Conservation (phyloP, 495 filamentous ascomycete species). For the Letharia columbiana region DNA sequence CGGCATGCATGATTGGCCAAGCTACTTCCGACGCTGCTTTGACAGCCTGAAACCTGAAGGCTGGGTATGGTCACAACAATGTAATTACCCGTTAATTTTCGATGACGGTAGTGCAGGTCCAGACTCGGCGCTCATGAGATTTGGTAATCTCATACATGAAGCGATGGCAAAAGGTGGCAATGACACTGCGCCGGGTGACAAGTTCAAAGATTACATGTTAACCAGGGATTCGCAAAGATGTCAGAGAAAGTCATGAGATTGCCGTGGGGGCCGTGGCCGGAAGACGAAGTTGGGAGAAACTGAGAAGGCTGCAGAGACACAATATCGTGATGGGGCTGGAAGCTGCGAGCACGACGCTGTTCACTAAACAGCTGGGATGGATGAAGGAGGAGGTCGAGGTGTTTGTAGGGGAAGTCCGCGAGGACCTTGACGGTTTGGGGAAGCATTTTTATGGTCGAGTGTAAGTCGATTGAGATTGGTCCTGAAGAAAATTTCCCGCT, state of each 20-base stretch:
- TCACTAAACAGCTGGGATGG: neutral
- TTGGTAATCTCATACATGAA: neutral
- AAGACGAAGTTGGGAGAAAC: neutral
- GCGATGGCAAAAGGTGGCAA: neutral
- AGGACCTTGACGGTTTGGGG: neutral
- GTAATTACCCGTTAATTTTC: neutral
- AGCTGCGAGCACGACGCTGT: neutral
- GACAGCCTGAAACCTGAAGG: neutral
- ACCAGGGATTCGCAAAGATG: neutral
- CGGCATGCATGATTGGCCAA: neutral
- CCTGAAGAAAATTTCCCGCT: neutral
- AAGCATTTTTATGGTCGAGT: neutral
- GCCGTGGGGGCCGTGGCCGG: neutral
- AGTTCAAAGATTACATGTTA: neutral
- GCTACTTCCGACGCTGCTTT: neutral
- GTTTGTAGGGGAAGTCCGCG: neutral
- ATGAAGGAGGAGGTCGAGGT: neutral
- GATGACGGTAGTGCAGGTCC: neutral
- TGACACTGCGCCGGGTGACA: neutral
- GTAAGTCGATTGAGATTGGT: neutral
- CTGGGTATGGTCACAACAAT: neutral
- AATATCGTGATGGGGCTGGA: neutral
- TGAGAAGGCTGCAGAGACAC: neutral
- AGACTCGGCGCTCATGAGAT: neutral
- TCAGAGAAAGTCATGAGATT: neutral